A percentile compares a stretch with the other conserved stretches of the same genome.
Evolutionary conservation across 2,329 filamentous ascomycete species (phyloP).

Genomic region (Balansia obtecta): DNA sequence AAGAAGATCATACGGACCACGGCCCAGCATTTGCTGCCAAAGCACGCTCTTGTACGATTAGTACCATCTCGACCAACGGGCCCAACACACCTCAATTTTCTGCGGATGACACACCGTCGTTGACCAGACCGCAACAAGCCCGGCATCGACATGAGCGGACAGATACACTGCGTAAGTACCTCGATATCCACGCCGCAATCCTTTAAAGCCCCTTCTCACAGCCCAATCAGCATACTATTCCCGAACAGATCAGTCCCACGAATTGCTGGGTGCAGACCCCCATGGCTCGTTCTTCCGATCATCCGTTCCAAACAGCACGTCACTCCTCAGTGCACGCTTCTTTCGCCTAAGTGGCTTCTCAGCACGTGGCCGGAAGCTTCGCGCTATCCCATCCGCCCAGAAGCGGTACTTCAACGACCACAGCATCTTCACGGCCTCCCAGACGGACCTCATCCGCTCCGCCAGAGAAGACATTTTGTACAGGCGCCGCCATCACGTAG

Average conservation of each 20-base stretch:
- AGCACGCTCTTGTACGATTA: conserved; percentile 18
- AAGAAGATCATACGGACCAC: conserved; percentile 24
- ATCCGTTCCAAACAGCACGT: conserved; percentile 6
- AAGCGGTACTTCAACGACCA: conserved; percentile 7
- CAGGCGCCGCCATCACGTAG: conserved; percentile 15
- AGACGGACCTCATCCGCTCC: conserved; percentile 19
- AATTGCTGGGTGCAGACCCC: conserved; percentile 1
- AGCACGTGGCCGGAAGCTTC: conserved; percentile 8
- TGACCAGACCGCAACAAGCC: conserved; percentile 1
- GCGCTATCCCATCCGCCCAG: background rate
- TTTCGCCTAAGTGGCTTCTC: conserved; percentile 15
- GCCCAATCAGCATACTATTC: background rate
- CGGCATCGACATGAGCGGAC: background rate
- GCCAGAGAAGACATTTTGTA: conserved; percentile 18
- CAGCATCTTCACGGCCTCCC: conserved; percentile 17
- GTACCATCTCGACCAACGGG: conserved; percentile 16
- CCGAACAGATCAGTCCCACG: conserved; percentile 4
- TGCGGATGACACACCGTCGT: conserved; percentile 5
- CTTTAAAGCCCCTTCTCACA: background rate
- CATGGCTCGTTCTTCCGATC: conserved; percentile 6
- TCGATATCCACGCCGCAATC: background rate
- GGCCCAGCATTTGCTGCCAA: conserved; percentile 16
- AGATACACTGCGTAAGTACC: conserved; percentile 3
- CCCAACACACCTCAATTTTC: conserved; percentile 16
- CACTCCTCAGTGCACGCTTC: conserved; percentile 8